phyloP scores from a whole-genome alignment of 225 moss, liverwort and hornwort species.

The Ulota crispa region DNA sequence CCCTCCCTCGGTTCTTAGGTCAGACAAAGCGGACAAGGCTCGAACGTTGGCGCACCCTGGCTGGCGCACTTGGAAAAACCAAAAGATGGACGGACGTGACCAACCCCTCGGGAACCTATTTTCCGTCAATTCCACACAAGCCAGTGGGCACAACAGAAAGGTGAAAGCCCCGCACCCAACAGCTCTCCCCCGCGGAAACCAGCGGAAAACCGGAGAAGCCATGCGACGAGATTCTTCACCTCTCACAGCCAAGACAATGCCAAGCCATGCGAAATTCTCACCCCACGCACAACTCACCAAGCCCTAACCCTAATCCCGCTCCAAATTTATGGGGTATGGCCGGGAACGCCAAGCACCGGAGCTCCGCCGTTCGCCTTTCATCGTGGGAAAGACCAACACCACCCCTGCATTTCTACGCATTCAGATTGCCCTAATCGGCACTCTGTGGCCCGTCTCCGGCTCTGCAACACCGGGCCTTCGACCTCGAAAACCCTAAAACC shows the following conservation, averaged over 20 bases:
- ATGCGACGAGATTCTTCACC: not conserved
- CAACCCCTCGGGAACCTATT: not conserved
- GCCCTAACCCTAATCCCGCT: slow-evolving; percentile 13
- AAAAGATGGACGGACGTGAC: not conserved
- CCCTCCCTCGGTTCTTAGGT: not conserved
- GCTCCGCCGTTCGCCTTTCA: not conserved
- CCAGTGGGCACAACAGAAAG: not conserved
- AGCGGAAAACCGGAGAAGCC: not conserved
- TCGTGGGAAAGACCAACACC: not conserved
- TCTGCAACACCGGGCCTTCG: not conserved
- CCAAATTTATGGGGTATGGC: not conserved
- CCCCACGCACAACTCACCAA: not conserved
- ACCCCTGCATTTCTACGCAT: not conserved
- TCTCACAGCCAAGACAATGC: not conserved
- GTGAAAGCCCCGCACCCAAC: not conserved
- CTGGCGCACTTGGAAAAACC: no score
- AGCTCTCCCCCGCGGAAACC: not conserved
- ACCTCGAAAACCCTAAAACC: slow-evolving; percentile 14
- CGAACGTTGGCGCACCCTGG: no score
- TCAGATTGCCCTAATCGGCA: not conserved
- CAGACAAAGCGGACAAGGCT: no score
- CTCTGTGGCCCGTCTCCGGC: no score
- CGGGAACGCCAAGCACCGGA: not conserved
- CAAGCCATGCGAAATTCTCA: not conserved
- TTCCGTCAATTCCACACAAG: not conserved